Conservation (phyloP, 2,329 filamentous ascomycete genomes). For the Zymoseptoria crescenta region DNA sequence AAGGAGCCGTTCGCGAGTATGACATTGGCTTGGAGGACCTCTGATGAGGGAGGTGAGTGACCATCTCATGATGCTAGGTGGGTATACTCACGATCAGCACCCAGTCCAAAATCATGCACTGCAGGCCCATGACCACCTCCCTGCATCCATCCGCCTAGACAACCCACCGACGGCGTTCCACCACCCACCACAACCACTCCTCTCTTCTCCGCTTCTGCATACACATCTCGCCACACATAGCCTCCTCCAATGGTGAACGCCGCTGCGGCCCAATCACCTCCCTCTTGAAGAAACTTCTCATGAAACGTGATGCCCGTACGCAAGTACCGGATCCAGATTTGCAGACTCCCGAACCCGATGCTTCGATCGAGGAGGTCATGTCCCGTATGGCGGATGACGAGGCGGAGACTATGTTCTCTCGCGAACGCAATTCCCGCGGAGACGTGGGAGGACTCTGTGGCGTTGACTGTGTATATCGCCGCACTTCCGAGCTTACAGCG, state of each 20-base stretch:
- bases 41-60: background rate
- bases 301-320: constrained; percentile 26
- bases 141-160: constrained; percentile 22
- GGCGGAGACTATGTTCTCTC: constrained; percentile 40
- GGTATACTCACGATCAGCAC: constrained; percentile 12
- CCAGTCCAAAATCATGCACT: constrained; percentile 18
- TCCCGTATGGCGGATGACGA: constrained; percentile 39
- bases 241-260: constrained; percentile 26
- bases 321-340: constrained; percentile 17
- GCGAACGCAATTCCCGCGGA: constrained; percentile 1
- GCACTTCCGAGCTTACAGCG: constrained; percentile 23
- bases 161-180: constrained; percentile 17
- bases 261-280: constrained; percentile 25
- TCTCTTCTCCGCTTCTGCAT: constrained; percentile 22
- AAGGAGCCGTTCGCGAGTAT: constrained; percentile 19
- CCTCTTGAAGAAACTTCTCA: constrained; percentile 15
- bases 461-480: constrained; percentile 7
- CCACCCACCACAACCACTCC: constrained; percentile 20
- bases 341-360: constrained; percentile 1
- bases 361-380: constrained; percentile 20
- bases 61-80: background rate
- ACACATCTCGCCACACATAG: constrained; percentile 29
- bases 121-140: constrained; percentile 21
- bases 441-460: constrained; percentile 1
- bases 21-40: constrained; percentile 17